Evolutionary conservation across 192 early-diverging fungal genomes (phyloP).

Genomic region (Mortierella hygrophila): DNA sequence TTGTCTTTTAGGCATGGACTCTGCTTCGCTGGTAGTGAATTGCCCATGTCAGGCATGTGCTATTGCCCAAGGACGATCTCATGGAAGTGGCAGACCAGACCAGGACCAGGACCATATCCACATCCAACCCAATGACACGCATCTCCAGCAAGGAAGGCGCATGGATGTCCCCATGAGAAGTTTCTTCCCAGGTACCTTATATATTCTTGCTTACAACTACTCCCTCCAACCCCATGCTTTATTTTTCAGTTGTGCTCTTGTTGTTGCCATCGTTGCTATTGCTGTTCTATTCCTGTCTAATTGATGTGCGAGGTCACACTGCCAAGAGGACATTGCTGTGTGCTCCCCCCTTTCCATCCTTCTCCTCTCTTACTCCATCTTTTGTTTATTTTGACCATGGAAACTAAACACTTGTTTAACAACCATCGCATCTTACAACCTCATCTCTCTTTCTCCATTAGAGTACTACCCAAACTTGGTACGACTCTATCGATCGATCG

Average conservation of each 20-base stretch:
- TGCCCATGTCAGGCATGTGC: constrained; percentile 36
- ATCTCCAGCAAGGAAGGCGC: not conserved
- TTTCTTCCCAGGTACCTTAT: constrained; percentile 36
- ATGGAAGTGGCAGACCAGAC: not conserved
- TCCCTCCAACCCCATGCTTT: not conserved
- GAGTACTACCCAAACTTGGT: constrained; percentile 46
- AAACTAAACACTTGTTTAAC: not conserved
- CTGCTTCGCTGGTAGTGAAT: constrained; percentile 21
- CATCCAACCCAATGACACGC: constrained; percentile 10
- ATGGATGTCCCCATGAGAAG: constrained; percentile 35
- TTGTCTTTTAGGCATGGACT: constrained; percentile 17
- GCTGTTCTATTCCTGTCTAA: constrained; percentile 7
- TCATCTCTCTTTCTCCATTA: not conserved
- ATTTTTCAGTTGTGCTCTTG: not conserved
- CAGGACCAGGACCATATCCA: not conserved
- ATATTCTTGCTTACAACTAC: not conserved
- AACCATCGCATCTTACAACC: not conserved
- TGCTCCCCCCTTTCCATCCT: too few species aligned
- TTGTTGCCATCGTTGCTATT: not conserved
- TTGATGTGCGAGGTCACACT: constrained; percentile 1
- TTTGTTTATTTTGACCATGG: not conserved
- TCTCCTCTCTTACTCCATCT: not conserved
- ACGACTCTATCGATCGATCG: constrained; percentile 36
- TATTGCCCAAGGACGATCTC: not conserved
- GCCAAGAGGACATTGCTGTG: not conserved